phyloP scores from a whole-genome alignment of 495 filamentous ascomycete species.

The Xylaria scruposa region DNA sequence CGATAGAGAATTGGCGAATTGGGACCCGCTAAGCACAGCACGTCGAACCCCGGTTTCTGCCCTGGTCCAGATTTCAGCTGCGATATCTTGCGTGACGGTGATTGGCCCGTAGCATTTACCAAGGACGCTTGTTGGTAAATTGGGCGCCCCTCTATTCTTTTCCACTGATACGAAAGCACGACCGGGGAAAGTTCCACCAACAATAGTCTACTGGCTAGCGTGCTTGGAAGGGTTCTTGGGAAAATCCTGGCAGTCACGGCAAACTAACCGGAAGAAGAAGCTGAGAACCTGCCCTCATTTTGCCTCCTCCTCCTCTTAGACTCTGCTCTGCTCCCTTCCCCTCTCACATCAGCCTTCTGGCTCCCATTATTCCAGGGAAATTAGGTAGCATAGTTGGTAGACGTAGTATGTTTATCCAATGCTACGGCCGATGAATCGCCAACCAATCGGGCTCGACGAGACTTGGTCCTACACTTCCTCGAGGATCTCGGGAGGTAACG shows the following conservation, averaged over 20 bases:
- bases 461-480: neutral
- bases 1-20: neutral
- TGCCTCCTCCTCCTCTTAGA: neutral
- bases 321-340: too few species aligned
- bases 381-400: neutral
- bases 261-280: conserved; percentile 10
- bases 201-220: neutral
- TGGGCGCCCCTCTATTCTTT: conserved; percentile 1
- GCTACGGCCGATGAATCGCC: neutral
- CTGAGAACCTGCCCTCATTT: neutral
- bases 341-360: neutral
- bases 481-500: too few species aligned
- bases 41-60: neutral
- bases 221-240: neutral
- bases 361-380: neutral
- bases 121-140: conserved; percentile 4
- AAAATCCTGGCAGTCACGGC: conserved; percentile 4
- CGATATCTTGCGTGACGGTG: conserved; percentile 28
- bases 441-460: neutral
- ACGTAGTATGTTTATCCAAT: neutral
- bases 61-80: conserved; percentile 8
- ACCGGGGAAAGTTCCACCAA: conserved; percentile 13
- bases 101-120: conserved; percentile 26
- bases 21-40: neutral
- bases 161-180: conserved; percentile 5